Base-by-base conservation (phyloP, 192 early-diverging fungal species). In the Backusella parvicylindrica region DNA sequence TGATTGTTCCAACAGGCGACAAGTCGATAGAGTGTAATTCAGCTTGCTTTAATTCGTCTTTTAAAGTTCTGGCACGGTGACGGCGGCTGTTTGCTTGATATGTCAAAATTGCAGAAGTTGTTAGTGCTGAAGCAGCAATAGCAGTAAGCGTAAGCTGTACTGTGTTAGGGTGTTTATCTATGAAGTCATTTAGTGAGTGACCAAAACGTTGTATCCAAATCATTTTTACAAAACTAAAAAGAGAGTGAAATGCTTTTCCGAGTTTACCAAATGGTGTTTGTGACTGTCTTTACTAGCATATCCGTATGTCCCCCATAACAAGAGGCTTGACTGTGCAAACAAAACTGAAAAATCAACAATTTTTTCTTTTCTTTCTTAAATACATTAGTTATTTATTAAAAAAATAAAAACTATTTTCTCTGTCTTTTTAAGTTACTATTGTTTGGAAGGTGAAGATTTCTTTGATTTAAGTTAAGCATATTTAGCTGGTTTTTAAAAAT, bases 61-160 rank as follows among this genome's bases (percentile, higher is more conserved):
- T 91, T 47, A 92, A 78, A 37, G 84, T 79, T 71, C 78, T 80
- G 23, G 83, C 82, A 7, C 85, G 83, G 56, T 74, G 73, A 43
- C 68, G 82, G 18, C 88, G 88, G 12, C 83, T 86, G 2, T 72
- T 73, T 64, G 72, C 78, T 35, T 89, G 90, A 33, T 85, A 70
- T 0, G 83, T 84, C 68, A 91, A 84, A 38, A 93, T 88, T 3
- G 82, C 75, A 4, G 86, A 77, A 3, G 88, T 90, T 37, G 92
- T 93, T 5, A 88, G 71, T 15, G 86, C 84, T 2, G 92, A 92
- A 16, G 91, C 89, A 1, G 89, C 87, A n/a, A 88, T 72, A 2
- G 91, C 90, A 3, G 89, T 89, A 0, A 84, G 50, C 1, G 84
- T 81, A 1, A 84, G 69, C 33, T 83, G 82, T 1, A 65, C 31